Evolutionary conservation across 805 yeast genomes (phyloP), one percentile per base, ranked within the genome.

Genomic region (Candida montana): DNA sequence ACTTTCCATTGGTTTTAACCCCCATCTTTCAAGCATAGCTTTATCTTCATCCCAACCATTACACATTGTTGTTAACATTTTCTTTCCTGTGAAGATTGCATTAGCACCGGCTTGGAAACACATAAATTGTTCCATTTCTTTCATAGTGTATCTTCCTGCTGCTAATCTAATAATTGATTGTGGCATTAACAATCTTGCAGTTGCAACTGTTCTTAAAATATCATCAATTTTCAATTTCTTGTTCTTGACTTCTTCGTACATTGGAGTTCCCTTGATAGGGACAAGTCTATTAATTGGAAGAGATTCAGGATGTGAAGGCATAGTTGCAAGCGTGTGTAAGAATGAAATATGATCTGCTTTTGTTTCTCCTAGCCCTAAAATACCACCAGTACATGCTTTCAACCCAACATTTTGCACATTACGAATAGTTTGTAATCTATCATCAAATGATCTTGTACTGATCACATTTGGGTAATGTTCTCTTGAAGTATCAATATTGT

Each of bases 41-140:
- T 72, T 81, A 56, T 84, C 93, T 52, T 83, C 90, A 35, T 83
- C 87, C 90, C 91, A 84, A 7, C 88, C 89, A 50, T 77, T 81
- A 57, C 91, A 83, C 78, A 79, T 77, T 4, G 93, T 85, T 2
- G 93, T 84, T 42, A 84, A 64, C 91, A 84, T 84, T 50, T 73
- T 76, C 58, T 83, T 81, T 29, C 93, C 93, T 1, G 90, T 84
- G 61, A 84, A 84, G 31, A 84, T 79, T 16, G 91, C 89, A 60
- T 84, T 84, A 50, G 81, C 79, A 16, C 93, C 93, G 27, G 82
- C 77, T 77, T 81, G 71, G 59, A 84, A 84, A 49, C 90, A 81
- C 52, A 84, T 59, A 42, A 80, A 74, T 58, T 84, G 93, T 51
- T 84, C 89, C 43, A 73, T 64, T 52, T 84, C 90, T 49, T 77